phyloP scores from a whole-genome alignment of 108 stramenopile species.

The Poteriospumella lacustris region DNA sequence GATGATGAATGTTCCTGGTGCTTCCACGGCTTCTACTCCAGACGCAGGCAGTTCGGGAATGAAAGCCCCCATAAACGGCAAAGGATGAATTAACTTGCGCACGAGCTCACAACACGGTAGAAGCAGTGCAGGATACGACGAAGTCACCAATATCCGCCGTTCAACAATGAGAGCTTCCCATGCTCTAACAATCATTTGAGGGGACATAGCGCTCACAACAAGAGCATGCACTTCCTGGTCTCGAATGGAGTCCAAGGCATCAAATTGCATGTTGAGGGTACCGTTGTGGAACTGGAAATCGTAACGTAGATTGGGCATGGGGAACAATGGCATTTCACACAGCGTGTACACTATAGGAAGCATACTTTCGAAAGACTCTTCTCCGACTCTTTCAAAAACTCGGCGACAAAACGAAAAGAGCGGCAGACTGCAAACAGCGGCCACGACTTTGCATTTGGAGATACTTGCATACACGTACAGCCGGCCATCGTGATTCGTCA shows the following conservation, averaged over 20 bases:
- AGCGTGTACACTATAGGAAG: background rate
- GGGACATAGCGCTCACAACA: background rate
- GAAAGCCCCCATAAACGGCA: background rate
- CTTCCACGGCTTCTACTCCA: background rate
- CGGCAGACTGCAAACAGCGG: background rate
- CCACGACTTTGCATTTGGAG: background rate
- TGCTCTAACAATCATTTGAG: slow-evolving; percentile 4
- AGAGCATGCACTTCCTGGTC: background rate
- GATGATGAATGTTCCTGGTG: background rate
- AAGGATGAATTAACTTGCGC: background rate
- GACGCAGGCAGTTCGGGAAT: background rate
- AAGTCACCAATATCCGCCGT: background rate
- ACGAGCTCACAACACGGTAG: background rate
- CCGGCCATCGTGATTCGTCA: background rate
- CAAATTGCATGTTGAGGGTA: background rate
- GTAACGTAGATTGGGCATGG: background rate
- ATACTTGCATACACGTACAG: background rate
- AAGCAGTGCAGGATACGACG: background rate
- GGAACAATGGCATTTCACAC: background rate
- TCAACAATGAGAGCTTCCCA: slow-evolving; percentile 1
- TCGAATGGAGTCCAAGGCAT: background rate
- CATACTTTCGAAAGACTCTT: background rate
- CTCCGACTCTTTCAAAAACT: background rate
- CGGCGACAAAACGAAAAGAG: background rate
- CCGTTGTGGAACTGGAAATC: background rate